Evolutionary conservation across 352 stramenopile species (phyloP), one percentile per base, ranked within the genome.

Genomic region (Globisporangium apiculatum): DNA sequence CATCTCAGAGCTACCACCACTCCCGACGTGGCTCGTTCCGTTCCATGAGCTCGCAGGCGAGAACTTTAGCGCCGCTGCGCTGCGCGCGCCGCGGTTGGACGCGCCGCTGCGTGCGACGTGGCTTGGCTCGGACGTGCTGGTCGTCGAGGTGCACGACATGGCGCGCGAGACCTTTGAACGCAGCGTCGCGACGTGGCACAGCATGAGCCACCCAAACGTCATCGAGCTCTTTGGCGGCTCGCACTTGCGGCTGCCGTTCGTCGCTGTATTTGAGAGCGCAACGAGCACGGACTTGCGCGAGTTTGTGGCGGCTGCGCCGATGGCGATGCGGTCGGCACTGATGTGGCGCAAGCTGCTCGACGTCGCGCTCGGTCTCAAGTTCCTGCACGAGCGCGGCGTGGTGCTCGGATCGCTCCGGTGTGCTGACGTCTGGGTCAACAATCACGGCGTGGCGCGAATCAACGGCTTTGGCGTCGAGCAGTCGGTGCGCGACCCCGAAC

Each of bases 181-280:
- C 42, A 86, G 96, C 51, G 92, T 96, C 53, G 79, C 72, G 8
- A 76, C 94, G 5, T 97, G 97, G 89, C 93, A 94, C 56, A 81
- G 79, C 17, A 62, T 97, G 0, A 63, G 72, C 2, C 91, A 98
- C 63, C 73, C 72, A 9, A 93, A 95, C 64, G 70, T 98, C 48
- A 76, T 98, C 0, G 66, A 77, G 31, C 82, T 98, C 69, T 67
- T 67, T 35, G 69, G 65, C 1, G 65, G 65, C 4, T 70, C 64
- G 12, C 60, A 74, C 14, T 17, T 69, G n/a, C 36, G 47, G 0
- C 43, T 12, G 0, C 55, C 48, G 6, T 65, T 54, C 6, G 62
- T 69, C 43, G 66, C 71, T 41, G 57, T 76, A 5, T 66, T 64
- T 56, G 64, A 76, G 7, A 53, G 72, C 18, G 65, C 63, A 18